Evolutionary conservation across 129 eudicot species (phyloP), one percentile per base, ranked within the genome.

Genomic region (Centaurea solstitialis): DNA sequence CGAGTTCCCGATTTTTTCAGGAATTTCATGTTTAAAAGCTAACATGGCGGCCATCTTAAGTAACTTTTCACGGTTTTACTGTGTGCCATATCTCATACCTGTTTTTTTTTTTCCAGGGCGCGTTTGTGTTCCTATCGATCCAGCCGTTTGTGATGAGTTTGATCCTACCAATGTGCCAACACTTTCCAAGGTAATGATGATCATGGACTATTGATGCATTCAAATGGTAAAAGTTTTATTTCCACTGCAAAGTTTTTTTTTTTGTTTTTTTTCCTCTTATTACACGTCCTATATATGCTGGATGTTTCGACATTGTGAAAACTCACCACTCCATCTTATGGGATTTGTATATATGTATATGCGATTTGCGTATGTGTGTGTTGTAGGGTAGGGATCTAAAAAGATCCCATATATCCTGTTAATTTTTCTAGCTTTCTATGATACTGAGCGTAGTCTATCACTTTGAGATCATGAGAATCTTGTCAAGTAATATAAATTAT

Each of bases 61-160:
- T 53, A 80, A 57, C 6, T 62, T 70, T 33, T 76, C 28, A 64
- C 61, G 30, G 30, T 26, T 26, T 26, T 26, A 26, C 30, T 2
- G 45, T 5, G 17, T 47, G n/a, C 57, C 47, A 10, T 39, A 15
- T 81, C 38, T 72, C 40, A 13, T 53, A 69, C 10, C 37, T 74
- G 43, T 79, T 68, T 74, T 66, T 64, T 79, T 68, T 74, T 66
- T 64, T 59, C 20, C 75, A 95, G 98, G 98, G 22, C 95, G 97
- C 73, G 98, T 95, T 75, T 95, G 99, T 84, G 86, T 95, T 72
- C 99, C 99, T 9, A 93, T 95, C 64, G 86, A 95, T 86, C 99
- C 98, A 13, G 62, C 88, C 57, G 70, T 74, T 41, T 95, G 99
- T 69, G 97, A 95, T 76, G 95, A 92, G 50, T 95, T 95, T 85